A percentile compares a stretch with the other conserved stretches of the same genome.
These are phyloP conservation scores for Blastobotrys mokoenaii DNA, from an alignment of 805 yeast species.

Conservation along the genomic window DNA sequence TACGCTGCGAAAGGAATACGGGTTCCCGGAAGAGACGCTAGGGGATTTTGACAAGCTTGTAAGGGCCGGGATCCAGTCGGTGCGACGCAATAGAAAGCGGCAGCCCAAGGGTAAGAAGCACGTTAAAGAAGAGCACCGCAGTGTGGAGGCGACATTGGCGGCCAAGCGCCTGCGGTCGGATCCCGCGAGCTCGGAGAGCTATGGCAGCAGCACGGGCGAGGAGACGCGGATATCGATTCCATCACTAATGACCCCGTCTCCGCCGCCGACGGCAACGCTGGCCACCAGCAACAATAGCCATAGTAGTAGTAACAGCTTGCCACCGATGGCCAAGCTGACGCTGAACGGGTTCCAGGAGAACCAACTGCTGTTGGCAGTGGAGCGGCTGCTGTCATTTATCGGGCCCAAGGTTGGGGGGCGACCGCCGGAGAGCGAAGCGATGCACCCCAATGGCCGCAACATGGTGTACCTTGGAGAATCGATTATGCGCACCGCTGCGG, in stretches of 20 bases:
- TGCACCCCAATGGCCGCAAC: slow-evolving; percentile 22
- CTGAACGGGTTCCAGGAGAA: slow-evolving; percentile 4
- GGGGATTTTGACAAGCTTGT: slow-evolving; percentile 84
- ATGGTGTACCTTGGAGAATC: slow-evolving; percentile 51
- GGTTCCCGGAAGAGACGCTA: slow-evolving; percentile 48
- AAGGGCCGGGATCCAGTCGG: slow-evolving; percentile 89
- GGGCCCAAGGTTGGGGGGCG: background rate
- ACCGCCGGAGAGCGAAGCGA: background rate
- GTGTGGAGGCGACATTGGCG: background rate
- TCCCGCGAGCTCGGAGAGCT: background rate
- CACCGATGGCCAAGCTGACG: slow-evolving; percentile 12
- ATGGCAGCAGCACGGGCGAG: background rate
- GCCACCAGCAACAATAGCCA: background rate
- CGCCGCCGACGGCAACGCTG: background rate
- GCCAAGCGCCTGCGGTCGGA: slow-evolving; percentile 1
- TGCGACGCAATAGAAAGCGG: slow-evolving; percentile 61
- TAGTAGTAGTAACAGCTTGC: slow-evolving; percentile 4
- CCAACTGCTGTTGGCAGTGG: slow-evolving; percentile 8
- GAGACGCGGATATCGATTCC: slow-evolving; percentile 8
- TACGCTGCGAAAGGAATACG: slow-evolving; percentile 68
- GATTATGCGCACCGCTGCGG: slow-evolving; percentile 45
- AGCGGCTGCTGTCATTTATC: slow-evolving; percentile 7
- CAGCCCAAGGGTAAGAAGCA: slow-evolving; percentile 9
- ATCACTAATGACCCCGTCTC: slow-evolving; percentile 6
- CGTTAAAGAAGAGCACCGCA: too few species aligned